These are phyloP conservation scores for Microthyrium microscopicum DNA, from an alignment of 2,329 filamentous ascomycete species.

Conservation along the genomic window DNA sequence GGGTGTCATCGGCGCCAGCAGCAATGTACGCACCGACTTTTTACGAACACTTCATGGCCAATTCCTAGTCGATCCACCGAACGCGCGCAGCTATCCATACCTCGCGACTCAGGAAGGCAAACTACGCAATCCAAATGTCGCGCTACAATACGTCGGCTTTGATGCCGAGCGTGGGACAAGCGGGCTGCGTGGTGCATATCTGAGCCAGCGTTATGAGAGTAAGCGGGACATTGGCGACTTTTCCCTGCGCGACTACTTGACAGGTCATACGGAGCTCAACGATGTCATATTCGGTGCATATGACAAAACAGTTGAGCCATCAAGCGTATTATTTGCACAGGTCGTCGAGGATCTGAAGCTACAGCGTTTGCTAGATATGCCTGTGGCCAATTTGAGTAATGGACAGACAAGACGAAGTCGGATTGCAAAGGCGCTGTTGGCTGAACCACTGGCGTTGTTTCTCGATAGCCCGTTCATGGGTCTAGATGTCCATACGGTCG, in stretches of 20 bases:
- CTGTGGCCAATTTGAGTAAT: slow-evolving; percentile 81
- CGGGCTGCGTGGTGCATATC: slow-evolving; percentile 56
- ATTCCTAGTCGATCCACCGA: slow-evolving; percentile 58
- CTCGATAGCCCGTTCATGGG: slow-evolving; percentile 88
- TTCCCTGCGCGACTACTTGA: slow-evolving; percentile 62
- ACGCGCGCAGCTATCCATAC: slow-evolving; percentile 62
- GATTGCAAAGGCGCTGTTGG: slow-evolving; percentile 73
- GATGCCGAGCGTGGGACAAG: slow-evolving; percentile 47
- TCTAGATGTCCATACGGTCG: slow-evolving; percentile 68
- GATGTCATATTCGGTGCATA: slow-evolving; percentile 35
- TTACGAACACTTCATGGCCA: slow-evolving; percentile 63
- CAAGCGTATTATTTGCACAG: slow-evolving; percentile 34
- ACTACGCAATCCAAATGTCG: slow-evolving; percentile 43
- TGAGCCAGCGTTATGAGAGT: slow-evolving; percentile 83
- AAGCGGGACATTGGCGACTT: slow-evolving; percentile 76
- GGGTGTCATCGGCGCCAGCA: slow-evolving; percentile 69
- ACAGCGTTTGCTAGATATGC: slow-evolving; percentile 53
- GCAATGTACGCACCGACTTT: slow-evolving; percentile 66
- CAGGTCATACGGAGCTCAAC: slow-evolving; percentile 71
- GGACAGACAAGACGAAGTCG: slow-evolving; percentile 76
- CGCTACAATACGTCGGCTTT: slow-evolving; percentile 84
- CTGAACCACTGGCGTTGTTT: slow-evolving; percentile 62
- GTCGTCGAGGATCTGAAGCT: slow-evolving; percentile 58
- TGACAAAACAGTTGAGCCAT: slow-evolving; percentile 21
- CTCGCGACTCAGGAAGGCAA: slow-evolving; percentile 43